These are phyloP conservation scores for Bipolaris oryzae DNA, from an alignment of 2,329 filamentous ascomycete species.

Conservation along the genomic window DNA sequence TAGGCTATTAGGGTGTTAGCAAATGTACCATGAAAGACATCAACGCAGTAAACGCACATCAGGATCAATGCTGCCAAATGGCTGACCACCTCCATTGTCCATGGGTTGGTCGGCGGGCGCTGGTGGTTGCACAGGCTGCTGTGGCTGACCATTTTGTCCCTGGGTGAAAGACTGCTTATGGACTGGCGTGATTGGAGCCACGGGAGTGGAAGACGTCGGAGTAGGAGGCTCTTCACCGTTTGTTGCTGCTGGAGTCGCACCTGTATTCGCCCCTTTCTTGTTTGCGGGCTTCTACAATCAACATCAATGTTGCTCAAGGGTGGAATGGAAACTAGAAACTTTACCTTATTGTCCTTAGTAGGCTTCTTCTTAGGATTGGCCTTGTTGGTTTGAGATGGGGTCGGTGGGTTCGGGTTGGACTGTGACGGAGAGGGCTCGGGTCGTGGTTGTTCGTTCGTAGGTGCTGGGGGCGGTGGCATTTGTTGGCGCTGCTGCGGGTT, in stretches of 20 bases:
- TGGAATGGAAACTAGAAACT: conserved; percentile 37
- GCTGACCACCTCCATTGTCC: conserved; percentile 38
- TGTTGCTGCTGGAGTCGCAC: conserved; percentile 51
- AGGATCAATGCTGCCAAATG: conserved; percentile 50
- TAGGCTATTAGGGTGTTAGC: conserved; percentile 42
- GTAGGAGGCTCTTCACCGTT: conserved; percentile 55
- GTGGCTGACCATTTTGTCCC: conserved; percentile 44
- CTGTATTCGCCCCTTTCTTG: conserved; percentile 46
- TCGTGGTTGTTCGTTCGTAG: conserved; percentile 49
- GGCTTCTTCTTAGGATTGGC: conserved; percentile 77
- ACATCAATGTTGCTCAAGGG: conserved; percentile 42
- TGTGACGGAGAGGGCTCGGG: conserved; percentile 57
- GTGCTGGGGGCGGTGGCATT: conserved; percentile 57
- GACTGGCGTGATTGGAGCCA: conserved; percentile 56
- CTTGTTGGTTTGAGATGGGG: conserved; percentile 75
- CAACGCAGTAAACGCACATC: conserved; percentile 38
- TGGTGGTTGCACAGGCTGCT: conserved; percentile 42
- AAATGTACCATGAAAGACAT: conserved; percentile 16
- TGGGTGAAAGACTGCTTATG: conserved; percentile 47
- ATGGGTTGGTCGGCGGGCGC: conserved; percentile 44
- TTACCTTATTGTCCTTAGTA: conserved; percentile 73
- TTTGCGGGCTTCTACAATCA: conserved; percentile 50
- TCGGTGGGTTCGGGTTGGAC: conserved; percentile 67
- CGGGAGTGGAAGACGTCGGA: conserved; percentile 56
- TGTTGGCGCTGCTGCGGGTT: conserved; percentile 74